Evolutionary conservation across 768 basidiomycete genomes (phyloP).

Genomic region (Tricholoma bakamatsutake): DNA sequence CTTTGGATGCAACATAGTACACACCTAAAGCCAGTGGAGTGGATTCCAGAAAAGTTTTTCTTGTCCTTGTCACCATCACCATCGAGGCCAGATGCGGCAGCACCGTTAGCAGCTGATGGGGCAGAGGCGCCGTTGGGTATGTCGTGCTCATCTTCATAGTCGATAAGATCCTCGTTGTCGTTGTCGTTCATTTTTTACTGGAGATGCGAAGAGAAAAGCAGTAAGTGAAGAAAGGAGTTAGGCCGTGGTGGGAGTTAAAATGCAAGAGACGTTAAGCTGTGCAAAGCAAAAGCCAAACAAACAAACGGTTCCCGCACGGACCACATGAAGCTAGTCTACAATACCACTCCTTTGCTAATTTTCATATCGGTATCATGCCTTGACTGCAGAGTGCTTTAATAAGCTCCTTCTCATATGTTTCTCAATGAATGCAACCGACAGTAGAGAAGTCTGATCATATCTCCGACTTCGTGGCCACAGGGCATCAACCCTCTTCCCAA

Average conservation of each 20-base stretch:
- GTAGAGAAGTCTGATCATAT: constrained; percentile 29
- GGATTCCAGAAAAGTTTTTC: constrained; percentile 99
- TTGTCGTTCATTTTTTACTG: constrained; percentile 60
- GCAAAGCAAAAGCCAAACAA: constrained; percentile 19
- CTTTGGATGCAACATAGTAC: constrained; percentile 15
- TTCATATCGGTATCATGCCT: constrained; percentile 5
- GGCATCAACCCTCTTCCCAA: constrained; percentile 26
- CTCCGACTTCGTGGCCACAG: constrained; percentile 31
- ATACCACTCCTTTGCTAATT: background rate
- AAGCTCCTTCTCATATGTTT: constrained; percentile 34
- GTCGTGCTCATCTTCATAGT: constrained; percentile 91
- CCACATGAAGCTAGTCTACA: constrained; percentile 10
- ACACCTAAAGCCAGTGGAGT: constrained; percentile 98
- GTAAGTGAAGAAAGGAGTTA: constrained; percentile 23
- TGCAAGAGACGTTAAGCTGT: constrained; percentile 8
- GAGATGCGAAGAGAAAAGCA: constrained; percentile 18
- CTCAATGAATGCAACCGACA: constrained; percentile 41
- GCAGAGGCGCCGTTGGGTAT: constrained; percentile 53
- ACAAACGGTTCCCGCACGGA: constrained; percentile 28
- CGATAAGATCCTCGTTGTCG: constrained; percentile 90
- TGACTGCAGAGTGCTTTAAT: constrained; percentile 32
- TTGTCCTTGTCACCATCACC: constrained; percentile 71
- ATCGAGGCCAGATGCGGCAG: constrained; percentile 41
- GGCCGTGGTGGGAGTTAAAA: constrained; percentile 19
- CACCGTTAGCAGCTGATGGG: constrained; percentile 41